phyloP scores from a whole-genome alignment of 805 yeast species.

The Pichia cabralensis region DNA sequence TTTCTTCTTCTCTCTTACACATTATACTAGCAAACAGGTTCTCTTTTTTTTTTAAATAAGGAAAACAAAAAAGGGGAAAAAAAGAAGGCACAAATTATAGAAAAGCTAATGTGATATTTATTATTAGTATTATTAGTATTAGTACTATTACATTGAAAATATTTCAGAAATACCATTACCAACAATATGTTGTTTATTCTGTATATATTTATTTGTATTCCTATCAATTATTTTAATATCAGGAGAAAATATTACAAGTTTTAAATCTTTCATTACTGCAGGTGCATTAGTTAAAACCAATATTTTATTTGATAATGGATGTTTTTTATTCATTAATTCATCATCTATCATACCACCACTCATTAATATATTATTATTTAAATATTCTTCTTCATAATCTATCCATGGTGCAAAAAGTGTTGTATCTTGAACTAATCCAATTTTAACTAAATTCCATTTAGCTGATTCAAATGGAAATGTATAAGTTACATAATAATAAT shows the following conservation, averaged over 20 bases:
- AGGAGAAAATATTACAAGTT: constrained; percentile 4
- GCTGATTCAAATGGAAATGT: not conserved
- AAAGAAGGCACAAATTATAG: too few species aligned
- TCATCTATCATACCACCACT: constrained; percentile 3
- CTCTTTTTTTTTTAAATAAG: too few species aligned
- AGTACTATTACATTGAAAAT: constrained; percentile 4
- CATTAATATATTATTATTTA: not conserved
- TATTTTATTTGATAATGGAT: not conserved
- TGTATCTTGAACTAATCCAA: not conserved
- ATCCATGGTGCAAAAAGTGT: constrained; percentile 7
- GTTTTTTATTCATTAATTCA: not conserved
- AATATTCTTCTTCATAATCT: too few species aligned
- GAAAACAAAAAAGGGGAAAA: too few species aligned
- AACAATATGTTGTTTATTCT: constrained; percentile 2
- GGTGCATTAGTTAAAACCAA: constrained; percentile 1
- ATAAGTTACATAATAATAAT: constrained; percentile 1
- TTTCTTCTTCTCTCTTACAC: too few species aligned
- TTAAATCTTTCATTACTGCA: constrained; percentile 5
- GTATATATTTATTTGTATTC: constrained; percentile 1
- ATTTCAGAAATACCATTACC: constrained; percentile 11
- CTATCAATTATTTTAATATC: constrained; percentile 9
- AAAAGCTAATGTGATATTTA: too few species aligned
- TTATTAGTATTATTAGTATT: too few species aligned
- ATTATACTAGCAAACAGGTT: too few species aligned
- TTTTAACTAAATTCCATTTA: not conserved